phyloP scores from a whole-genome alignment of 2,329 filamentous ascomycete genomes.

The Colletotrichum sansevieriae region DNA sequence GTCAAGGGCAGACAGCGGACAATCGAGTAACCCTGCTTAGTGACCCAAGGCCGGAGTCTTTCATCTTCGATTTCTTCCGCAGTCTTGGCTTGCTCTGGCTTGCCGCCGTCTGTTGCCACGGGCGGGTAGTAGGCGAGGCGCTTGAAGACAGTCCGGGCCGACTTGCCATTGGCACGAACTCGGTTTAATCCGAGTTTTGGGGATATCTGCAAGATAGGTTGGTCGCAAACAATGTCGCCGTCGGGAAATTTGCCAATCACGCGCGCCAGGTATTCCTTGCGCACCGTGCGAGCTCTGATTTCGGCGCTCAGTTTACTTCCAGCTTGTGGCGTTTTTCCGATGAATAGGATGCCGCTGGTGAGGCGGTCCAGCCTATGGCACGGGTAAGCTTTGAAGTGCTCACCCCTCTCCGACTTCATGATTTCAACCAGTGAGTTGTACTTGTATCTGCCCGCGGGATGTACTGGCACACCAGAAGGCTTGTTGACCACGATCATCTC shows the following conservation, averaged over 20 bases:
- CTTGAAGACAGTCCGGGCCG: constrained; percentile 91
- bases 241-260: constrained; percentile 94
- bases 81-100: constrained; percentile 44
- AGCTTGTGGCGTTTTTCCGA: constrained; percentile 86
- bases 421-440: constrained; percentile 97
- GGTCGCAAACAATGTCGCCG: constrained; percentile 90
- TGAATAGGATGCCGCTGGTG: constrained; percentile 98
- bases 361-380: constrained; percentile 95
- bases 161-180: constrained; percentile 92
- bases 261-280: constrained; percentile 94
- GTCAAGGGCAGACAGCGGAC: constrained; percentile 95
- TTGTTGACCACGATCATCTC: constrained; percentile 98
- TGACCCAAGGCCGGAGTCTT: constrained; percentile 56
- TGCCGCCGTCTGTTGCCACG: constrained; percentile 41
- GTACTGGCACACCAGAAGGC: constrained; percentile 93
- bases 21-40: constrained; percentile 88
- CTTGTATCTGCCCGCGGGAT: constrained; percentile 94
- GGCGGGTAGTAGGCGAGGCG: constrained; percentile 91
- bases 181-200: constrained; percentile 95
- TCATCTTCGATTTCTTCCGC: constrained; percentile 44
- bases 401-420: constrained; percentile 80
- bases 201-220: constrained; percentile 93
- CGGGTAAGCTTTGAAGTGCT: constrained; percentile 70
- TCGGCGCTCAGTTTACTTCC: constrained; percentile 83
- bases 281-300: constrained; percentile 83